Evolutionary conservation across 345 rosid species (phyloP).

Genomic region (Eucalyptus curtisii): DNA sequence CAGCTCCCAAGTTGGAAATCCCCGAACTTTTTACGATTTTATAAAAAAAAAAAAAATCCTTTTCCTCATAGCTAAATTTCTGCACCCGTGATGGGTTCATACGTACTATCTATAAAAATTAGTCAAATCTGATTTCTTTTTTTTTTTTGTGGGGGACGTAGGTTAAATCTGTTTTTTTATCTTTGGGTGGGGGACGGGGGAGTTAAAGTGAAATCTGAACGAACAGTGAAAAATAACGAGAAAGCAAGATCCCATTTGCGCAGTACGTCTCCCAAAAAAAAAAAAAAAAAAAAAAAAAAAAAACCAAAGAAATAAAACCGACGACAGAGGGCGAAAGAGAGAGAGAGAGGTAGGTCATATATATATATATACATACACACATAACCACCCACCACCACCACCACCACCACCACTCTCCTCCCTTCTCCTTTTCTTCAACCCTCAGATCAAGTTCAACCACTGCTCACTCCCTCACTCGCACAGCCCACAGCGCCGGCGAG

Average conservation of each 20-base stretch:
- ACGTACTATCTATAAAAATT: background rate
- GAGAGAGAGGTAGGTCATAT: background rate
- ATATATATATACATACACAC: background rate
- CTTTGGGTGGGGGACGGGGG: background rate
- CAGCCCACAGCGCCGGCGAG: background rate
- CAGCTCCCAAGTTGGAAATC: background rate
- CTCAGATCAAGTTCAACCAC: background rate
- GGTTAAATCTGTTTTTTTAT: background rate
- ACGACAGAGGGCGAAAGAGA: background rate
- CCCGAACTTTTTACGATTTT: background rate
- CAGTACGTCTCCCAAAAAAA: background rate
- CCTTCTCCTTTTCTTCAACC: background rate
- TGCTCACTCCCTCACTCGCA: background rate
- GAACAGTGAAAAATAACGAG: background rate
- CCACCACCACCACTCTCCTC: background rate
- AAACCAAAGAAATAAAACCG: background rate
- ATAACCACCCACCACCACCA: background rate
- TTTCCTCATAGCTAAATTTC: background rate
- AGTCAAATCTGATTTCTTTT: background rate
- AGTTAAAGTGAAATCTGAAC: background rate
- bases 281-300: background rate
- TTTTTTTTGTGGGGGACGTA: background rate
- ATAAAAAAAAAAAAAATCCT: background rate
- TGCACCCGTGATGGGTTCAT: background rate
- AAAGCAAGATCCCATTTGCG: background rate